These are phyloP conservation scores for Amanita muscaria DNA, from an alignment of 768 basidiomycete species.

Conservation along the genomic window DNA sequence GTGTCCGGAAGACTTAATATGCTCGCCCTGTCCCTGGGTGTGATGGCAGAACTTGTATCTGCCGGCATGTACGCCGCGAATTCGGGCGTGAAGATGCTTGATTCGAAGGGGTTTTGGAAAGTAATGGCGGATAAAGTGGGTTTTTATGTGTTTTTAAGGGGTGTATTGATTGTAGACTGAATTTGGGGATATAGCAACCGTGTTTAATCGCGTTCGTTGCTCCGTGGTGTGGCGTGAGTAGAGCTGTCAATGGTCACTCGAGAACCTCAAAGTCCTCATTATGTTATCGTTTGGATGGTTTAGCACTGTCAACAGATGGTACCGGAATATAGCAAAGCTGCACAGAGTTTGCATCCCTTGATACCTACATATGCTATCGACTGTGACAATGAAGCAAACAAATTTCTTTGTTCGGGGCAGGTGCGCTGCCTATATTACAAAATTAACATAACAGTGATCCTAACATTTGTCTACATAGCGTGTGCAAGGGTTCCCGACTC, in stretches of 20 bases:
- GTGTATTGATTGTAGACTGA: neutral
- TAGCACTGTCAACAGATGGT: conserved; percentile 82
- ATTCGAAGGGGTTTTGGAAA: conserved; percentile 59
- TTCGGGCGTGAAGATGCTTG: conserved; percentile 64
- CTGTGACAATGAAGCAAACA: conserved; percentile 79
- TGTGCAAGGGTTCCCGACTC: conserved; percentile 87
- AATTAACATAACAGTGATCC: neutral
- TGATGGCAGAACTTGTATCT: conserved; percentile 40
- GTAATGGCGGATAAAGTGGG: conserved; percentile 71
- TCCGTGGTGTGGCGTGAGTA: conserved; percentile 92
- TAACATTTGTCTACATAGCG: conserved; percentile 27
- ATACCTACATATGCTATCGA: conserved; percentile 90
- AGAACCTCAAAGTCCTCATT: neutral
- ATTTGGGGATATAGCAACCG: conserved; percentile 42
- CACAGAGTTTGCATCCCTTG: conserved; percentile 67
- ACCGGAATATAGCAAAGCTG: conserved; percentile 81
- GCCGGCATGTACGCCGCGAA: conserved; percentile 41
- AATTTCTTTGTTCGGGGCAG: conserved; percentile 74
- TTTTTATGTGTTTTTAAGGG: conserved; percentile 9
- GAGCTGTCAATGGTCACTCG: conserved; percentile 21
- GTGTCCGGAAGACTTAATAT: conserved; percentile 27
- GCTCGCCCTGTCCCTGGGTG: conserved; percentile 25
- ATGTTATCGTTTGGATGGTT: neutral
- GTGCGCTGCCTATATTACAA: conserved; percentile 19
- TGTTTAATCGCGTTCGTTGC: conserved; percentile 85